Conservation (phyloP, 176 grass and related monocot species). For the Eleusine indica region DNA sequence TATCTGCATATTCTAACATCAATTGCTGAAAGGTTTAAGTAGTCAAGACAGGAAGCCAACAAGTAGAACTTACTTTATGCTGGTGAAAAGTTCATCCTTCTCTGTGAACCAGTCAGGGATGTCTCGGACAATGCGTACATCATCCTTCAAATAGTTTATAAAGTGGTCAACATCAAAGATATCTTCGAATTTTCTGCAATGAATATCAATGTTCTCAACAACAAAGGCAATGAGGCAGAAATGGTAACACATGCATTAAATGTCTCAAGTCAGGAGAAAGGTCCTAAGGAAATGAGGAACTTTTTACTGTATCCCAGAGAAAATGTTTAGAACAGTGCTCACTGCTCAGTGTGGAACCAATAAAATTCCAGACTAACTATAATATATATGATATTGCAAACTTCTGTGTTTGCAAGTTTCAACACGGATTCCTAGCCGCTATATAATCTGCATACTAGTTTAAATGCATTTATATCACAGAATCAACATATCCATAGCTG, state of each 20-base stretch:
- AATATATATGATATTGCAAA: not conserved
- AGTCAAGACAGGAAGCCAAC: conserved; percentile 10
- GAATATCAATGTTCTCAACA: conserved; percentile 14
- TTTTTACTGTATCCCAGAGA: not conserved
- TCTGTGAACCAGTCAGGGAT: conserved; percentile 86
- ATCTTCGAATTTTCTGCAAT: conserved; percentile 76
- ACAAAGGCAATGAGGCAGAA: not conserved
- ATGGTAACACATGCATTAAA: not conserved
- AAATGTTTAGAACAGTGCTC: not conserved
- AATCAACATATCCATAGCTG: not conserved
- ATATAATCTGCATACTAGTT: conserved; percentile 10
- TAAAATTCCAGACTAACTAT: conserved; percentile 18
- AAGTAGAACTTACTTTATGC: conserved; percentile 57
- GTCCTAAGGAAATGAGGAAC: conserved; percentile 8
- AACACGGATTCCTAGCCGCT: not conserved
- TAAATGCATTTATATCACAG: not conserved
- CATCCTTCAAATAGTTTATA: conserved; percentile 88
- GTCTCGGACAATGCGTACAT: conserved; percentile 70
- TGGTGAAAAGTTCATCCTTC: conserved; percentile 84
- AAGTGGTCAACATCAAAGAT: conserved; percentile 84
- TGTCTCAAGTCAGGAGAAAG: not conserved
- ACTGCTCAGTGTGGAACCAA: not conserved
- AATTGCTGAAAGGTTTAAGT: conserved; percentile 11
- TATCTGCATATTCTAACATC: not conserved
- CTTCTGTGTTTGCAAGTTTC: conserved; percentile 3